These are phyloP conservation scores for Diaporthe vaccinii DNA, from an alignment of 2,329 filamentous ascomycete genomes.

Conservation along the genomic window DNA sequence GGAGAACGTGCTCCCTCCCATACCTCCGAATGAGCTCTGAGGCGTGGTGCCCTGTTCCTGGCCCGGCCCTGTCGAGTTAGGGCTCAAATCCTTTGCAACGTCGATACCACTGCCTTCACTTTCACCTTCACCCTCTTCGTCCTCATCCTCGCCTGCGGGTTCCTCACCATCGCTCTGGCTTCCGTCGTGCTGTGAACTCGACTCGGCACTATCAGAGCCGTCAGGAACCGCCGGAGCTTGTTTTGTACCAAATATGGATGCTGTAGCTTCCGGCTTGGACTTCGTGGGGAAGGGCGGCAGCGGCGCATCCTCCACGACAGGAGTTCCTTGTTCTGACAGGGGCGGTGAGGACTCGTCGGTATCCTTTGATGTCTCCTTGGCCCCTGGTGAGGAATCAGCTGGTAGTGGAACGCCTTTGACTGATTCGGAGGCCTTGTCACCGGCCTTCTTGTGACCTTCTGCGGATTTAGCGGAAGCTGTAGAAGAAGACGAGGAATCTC, in stretches of 20 bases:
- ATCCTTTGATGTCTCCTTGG: slow-evolving; percentile 47
- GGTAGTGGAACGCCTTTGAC: slow-evolving; percentile 48
- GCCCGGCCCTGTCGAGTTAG: slow-evolving; percentile 58
- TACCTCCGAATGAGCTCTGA: slow-evolving; percentile 69
- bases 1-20: slow-evolving; percentile 61
- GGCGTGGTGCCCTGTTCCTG: slow-evolving; percentile 67
- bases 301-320: slow-evolving; percentile 43
- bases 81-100: slow-evolving; percentile 74
- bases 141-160: slow-evolving; percentile 58
- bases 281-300: slow-evolving; percentile 47
- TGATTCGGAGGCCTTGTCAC: slow-evolving; percentile 36
- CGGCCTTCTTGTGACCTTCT: slow-evolving; percentile 45
- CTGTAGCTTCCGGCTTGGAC: slow-evolving; percentile 44
- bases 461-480: slow-evolving; percentile 56
- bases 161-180: slow-evolving; percentile 51
- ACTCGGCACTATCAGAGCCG: slow-evolving; percentile 49
- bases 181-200: slow-evolving; percentile 45
- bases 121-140: slow-evolving; percentile 60
- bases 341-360: not conserved
- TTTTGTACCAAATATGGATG: slow-evolving; percentile 45
- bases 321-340: slow-evolving; percentile 36
- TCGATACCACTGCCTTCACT: slow-evolving; percentile 74
- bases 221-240: slow-evolving; percentile 52
- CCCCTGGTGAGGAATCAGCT: slow-evolving; percentile 52
- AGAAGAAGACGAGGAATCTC: slow-evolving; percentile 67